Conservation (phyloP, 2,329 filamentous ascomycete species). For the Clonostachys solani region DNA sequence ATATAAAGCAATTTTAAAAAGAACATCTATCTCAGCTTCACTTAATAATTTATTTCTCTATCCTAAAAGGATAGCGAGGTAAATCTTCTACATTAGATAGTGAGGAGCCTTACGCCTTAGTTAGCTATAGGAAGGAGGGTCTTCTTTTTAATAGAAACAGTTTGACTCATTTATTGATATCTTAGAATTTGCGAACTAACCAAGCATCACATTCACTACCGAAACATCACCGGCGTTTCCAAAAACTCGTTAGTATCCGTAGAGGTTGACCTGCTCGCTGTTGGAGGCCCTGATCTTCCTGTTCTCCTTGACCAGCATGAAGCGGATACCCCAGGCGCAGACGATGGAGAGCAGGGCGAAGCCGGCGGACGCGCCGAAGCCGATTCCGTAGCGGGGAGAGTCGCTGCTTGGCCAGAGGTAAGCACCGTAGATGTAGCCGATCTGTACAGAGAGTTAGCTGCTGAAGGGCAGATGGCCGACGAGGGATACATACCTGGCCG, state of each 20-base stretch:
- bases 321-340: constrained; percentile 36
- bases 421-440: constrained; percentile 44
- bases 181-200: no score
- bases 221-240: not conserved
- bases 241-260: constrained; percentile 22
- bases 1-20: no score
- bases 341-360: constrained; percentile 28
- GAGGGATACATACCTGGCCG: constrained; percentile 15
- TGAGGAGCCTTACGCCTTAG: no score
- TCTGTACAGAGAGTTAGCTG: constrained; percentile 11
- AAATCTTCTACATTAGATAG: no score
- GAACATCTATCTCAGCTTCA: no score
- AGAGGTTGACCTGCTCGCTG: constrained; percentile 25
- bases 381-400: constrained; percentile 37
- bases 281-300: constrained; percentile 26
- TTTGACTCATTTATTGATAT: no score
- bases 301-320: constrained; percentile 34
- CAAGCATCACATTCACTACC: no score
- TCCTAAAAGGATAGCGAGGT: no score
- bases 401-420: constrained; percentile 43
- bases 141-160: no score
- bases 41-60: no score
- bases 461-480: not conserved
- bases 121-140: no score
- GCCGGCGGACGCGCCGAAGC: constrained; percentile 36